Conservation (phyloP, 2,329 filamentous ascomycete genomes). For the Aspergillus ochraceus region DNA sequence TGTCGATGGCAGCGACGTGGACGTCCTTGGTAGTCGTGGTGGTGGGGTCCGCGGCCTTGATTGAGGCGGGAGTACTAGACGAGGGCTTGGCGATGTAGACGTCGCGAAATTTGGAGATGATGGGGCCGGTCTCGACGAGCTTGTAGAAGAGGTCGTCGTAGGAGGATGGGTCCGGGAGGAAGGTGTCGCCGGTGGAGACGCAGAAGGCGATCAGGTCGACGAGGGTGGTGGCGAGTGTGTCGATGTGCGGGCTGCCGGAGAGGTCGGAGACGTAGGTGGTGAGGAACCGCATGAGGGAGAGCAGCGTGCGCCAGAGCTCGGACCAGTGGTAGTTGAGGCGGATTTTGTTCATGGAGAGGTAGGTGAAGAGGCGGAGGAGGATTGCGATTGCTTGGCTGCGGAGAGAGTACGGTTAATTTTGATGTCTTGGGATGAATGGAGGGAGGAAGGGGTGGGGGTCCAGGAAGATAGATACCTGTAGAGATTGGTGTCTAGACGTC, state of each 20-base stretch:
- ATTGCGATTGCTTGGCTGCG: constrained; percentile 71
- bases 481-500: constrained; percentile 78
- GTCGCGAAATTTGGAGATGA: constrained; percentile 77
- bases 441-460: too few relatives aligned
- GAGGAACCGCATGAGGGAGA: constrained; percentile 86
- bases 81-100: constrained; percentile 58
- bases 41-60: constrained; percentile 19
- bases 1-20: constrained; percentile 72
- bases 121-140: constrained; percentile 85
- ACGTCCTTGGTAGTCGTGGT: constrained; percentile 23
- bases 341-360: constrained; percentile 77
- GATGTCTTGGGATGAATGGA: background rate
- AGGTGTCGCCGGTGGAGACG: constrained; percentile 82
- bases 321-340: constrained; percentile 91
- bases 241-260: constrained; percentile 66
- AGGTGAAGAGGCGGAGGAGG: constrained; percentile 77
- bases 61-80: constrained; percentile 9
- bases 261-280: constrained; percentile 82
- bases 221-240: constrained; percentile 71
- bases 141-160: constrained; percentile 99
- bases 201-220: constrained; percentile 82
- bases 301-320: constrained; percentile 85
- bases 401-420: constrained; percentile 1
- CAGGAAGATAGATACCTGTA: constrained; percentile 57
- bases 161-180: constrained; percentile 79